Percentiles rank a stretch among this genome's conserved stretches.
Evolutionary conservation across 495 filamentous ascomycete species (phyloP).

Genomic region (Neurospora sp.): DNA sequence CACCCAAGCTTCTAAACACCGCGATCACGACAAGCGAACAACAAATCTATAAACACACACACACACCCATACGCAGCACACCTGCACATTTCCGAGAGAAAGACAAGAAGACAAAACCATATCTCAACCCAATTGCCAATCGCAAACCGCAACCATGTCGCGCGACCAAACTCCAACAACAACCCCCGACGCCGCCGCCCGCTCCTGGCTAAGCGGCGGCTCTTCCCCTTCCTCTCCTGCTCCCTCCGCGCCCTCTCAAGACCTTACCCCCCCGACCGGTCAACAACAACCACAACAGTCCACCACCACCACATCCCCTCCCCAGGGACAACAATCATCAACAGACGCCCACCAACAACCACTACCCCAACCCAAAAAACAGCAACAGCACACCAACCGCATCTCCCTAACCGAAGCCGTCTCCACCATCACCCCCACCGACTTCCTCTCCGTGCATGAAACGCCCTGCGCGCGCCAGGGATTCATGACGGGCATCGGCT

Average conservation of each 20-base stretch:
- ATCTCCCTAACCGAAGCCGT: slow-evolving; percentile 52
- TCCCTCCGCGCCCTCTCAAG: not conserved
- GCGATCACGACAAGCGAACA: not conserved
- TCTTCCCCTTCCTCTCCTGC: not conserved
- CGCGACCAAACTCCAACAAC: not conserved
- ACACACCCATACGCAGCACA: not conserved
- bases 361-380: not conserved
- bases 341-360: not conserved
- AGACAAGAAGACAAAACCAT: not conserved
- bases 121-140: not conserved
- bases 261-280: not conserved
- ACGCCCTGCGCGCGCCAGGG: slow-evolving; percentile 77
- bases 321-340: too few species aligned
- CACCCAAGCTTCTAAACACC: not conserved
- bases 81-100: not conserved
- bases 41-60: not conserved
- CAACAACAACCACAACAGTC: not conserved
- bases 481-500: slow-evolving; percentile 69
- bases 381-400: slow-evolving; percentile 22
- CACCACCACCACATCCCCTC: too few species aligned
- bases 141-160: not conserved
- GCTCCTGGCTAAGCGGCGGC: not conserved
- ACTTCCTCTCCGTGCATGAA: slow-evolving; percentile 66
- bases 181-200: not conserved
- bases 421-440: slow-evolving; percentile 53